Evolutionary conservation across 2,329 filamentous ascomycete species (phyloP), one percentile per base, ranked within the genome.

Genomic region (Cordyceps fumosorosea): DNA sequence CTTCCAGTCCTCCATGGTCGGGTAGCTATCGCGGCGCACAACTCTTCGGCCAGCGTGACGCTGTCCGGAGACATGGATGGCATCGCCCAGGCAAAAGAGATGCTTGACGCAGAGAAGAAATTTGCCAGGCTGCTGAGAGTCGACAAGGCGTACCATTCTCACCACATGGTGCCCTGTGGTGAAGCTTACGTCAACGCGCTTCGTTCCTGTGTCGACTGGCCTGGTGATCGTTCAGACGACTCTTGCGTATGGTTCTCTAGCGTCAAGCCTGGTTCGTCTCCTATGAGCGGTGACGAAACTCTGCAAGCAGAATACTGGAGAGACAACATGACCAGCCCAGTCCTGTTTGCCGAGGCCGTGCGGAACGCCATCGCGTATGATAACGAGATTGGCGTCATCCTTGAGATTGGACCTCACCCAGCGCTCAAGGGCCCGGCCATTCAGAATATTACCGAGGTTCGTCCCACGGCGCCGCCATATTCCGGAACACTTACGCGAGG

Each of bases 381-480:
- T 16, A 32, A 22, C 3, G 22, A 14, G 7, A 56, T 64, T 24
- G 40, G 55, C n/a, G 8, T 62, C 5, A 54, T 45, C 0, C 10
- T 67, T 3, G 65, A 67, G 29, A 22, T 67, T 29, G 65, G 65
- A 2, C 62, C 65, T 3, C 65, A 67, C 64, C 69, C 74, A 14
- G 72, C 72, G 8, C 66, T 76, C 3, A 73, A 75, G 62, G 70
- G 69, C 1, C 75, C 75, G 0, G 61, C 69, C 1, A 66, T 64
- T 10, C 68, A 76, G 34, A 73, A 69, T 5, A 58, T 74, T 26
- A 67, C 67, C 10, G 56, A 56, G 7, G 18, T 8, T n/a, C n/a
- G 8, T 3, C 18, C 22, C 5, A 24, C 12, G 5, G 20, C 1
- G 7, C 44, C 24, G 7, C 44, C 11, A 10, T 64, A 58, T 29